Evolutionary conservation across 1,284 basidiomycete species (phyloP), one percentile per base, ranked within the genome.

Genomic region (Naganishia liquefaciens): DNA sequence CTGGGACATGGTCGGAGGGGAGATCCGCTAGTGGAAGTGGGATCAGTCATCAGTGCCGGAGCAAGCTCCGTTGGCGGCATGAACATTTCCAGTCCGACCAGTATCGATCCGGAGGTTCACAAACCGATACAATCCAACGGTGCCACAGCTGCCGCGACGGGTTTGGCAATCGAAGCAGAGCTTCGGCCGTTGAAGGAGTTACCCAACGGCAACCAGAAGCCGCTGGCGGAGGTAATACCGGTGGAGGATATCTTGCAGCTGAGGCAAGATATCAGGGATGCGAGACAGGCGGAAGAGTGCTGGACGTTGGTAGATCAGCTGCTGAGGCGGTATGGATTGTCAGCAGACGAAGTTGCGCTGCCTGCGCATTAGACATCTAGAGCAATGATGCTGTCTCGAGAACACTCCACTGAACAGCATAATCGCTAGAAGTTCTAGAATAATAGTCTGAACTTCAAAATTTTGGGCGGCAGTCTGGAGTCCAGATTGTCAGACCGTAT

Each of bases 251-350:
- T 60, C 11, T 5, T 60, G 28, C 44, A 49, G 21, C 44, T 60
- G 15, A 33, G 19, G 30, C 30, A 27, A 11, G 46, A 49, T 1
- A 60, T 60, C 21, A 21, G 33, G n/a, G 28, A 50, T 23, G 33
- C 27, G 5, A 15, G 10, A 11, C 25, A 37, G n/a, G 21, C 55
- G 21, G 27, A 15, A 11, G 46, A 49, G 9, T 60, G 55, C 23
- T 21, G 37, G 30, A 39, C n/a, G n/a, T 25, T 60, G 44, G 55
- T 60, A 15, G 46, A 60, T 37, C 33, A 60, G 37, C 21, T 60
- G 21, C 19, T 60, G 13, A 19, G 46, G 25, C 44, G 55, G 21
- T 49, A 60, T 27, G 55, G 55, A 13, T n/a, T 50, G 21, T 21
- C 46, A 21, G 21, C 7, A 47, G 46, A 25, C 11, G 15, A 13